Evolutionary conservation across 1,284 basidiomycete genomes (phyloP).

Genomic region (Austroboletus niveus): DNA sequence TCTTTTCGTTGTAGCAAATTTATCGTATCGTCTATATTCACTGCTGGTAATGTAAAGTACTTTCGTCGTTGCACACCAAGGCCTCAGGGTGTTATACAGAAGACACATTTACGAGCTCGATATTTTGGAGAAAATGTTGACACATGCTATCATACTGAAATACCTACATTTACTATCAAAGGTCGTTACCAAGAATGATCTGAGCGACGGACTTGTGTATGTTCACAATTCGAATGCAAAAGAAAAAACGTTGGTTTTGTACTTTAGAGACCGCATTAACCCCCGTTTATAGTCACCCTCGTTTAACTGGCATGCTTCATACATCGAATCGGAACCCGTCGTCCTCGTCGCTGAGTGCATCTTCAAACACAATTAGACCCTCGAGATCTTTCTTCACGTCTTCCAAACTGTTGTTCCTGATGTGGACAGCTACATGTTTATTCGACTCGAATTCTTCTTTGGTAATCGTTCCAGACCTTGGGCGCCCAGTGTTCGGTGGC

Average conservation of each 20-base stretch:
- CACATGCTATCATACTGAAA: not conserved
- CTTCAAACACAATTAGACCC: conserved; percentile 29
- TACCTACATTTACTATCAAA: conserved; percentile 13
- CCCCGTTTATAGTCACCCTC: not conserved
- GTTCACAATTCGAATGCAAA: conserved; percentile 16
- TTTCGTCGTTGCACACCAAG: too few species aligned
- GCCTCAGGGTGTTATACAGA: too few species aligned
- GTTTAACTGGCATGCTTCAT: conserved; percentile 4
- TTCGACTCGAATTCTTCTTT: conserved; percentile 27
- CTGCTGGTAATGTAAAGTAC: too few species aligned
- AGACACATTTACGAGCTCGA: too few species aligned
- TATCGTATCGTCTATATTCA: too few species aligned
- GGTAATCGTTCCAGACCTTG: conserved; percentile 29
- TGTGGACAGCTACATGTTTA: conserved; percentile 17
- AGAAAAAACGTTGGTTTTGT: not conserved
- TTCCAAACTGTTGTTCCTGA: conserved; percentile 23
- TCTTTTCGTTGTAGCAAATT: conserved; percentile 15
- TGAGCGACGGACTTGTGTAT: not conserved
- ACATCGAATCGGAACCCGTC: conserved; percentile 30
- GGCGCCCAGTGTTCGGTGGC: conserved; percentile 5
- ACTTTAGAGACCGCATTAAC: too few species aligned
- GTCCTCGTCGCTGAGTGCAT: conserved; percentile 23
- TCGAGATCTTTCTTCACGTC: conserved; percentile 34
- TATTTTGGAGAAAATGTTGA: too few species aligned
- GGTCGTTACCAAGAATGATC: conserved; percentile 5